phyloP scores from a whole-genome alignment of 2,329 filamentous ascomycete genomes.

The Alternaria alternata region DNA sequence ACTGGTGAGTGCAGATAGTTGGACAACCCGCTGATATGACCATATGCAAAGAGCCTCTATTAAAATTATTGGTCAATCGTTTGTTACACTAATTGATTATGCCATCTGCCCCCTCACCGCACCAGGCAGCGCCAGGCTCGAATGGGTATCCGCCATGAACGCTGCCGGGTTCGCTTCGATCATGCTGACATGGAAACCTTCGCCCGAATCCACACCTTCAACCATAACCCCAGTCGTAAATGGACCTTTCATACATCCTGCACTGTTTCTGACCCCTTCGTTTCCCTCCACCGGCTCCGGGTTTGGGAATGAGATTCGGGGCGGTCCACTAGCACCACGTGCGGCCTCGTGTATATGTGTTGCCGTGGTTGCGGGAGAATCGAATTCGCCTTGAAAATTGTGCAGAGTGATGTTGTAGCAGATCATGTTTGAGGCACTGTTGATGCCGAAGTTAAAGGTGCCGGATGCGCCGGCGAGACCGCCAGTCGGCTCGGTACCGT shows the following conservation, averaged over 20 bases:
- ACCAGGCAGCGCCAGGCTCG: conserved; percentile 61
- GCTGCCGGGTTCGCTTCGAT: conserved; percentile 60
- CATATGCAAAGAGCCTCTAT: neutral
- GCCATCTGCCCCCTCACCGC: conserved; percentile 61
- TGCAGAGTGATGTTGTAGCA: conserved; percentile 62
- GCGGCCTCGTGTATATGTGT: conserved; percentile 65
- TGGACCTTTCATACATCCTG: conserved; percentile 35
- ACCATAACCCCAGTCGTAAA: conserved; percentile 47
- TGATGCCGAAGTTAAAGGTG: conserved; percentile 63
- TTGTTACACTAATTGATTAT: neutral
- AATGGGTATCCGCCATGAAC: conserved; percentile 65
- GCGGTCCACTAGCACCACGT: conserved; percentile 59
- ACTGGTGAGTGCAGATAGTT: neutral
- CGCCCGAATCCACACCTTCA: conserved; percentile 57
- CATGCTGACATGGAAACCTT: conserved; percentile 59
- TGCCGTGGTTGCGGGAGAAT: conserved; percentile 61
- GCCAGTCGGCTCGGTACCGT: conserved; percentile 54
- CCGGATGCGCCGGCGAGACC: conserved; percentile 58
- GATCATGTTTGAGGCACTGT: conserved; percentile 54
- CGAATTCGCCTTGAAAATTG: conserved; percentile 61
- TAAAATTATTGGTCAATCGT: neutral
- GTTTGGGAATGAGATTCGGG: conserved; percentile 51
- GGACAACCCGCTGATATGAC: rapidly evolving
- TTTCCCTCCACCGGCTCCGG: conserved; percentile 26
- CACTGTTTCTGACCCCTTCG: conserved; percentile 28